These are phyloP conservation scores for Penicillium griseofulvum DNA, from an alignment of 2,329 filamentous ascomycete species.

Conservation along the genomic window DNA sequence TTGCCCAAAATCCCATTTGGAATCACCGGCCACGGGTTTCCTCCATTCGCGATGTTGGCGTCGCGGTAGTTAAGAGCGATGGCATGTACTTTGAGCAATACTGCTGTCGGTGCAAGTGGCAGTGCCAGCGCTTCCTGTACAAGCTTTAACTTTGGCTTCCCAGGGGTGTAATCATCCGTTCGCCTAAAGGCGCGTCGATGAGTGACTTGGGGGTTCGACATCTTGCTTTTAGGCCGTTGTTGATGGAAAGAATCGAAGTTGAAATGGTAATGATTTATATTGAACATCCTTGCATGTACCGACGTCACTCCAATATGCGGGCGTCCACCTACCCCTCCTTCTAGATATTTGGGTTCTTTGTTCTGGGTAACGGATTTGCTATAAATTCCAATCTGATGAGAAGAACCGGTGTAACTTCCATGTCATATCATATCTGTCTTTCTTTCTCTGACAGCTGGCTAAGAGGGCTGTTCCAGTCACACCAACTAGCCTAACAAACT, in stretches of 20 bases:
- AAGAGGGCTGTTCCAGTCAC: too few relatives aligned
- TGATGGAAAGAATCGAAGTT: neutral
- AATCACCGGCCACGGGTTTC: slow-evolving; percentile 43
- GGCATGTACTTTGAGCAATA: slow-evolving; percentile 24
- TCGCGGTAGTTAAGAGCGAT: slow-evolving; percentile 27
- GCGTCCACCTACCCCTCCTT: neutral
- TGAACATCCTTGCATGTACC: neutral
- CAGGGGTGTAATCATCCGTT: slow-evolving; percentile 34
- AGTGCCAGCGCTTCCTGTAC: slow-evolving; percentile 33
- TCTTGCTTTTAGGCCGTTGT: neutral
- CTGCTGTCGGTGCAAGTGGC: slow-evolving; percentile 30
- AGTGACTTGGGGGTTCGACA: neutral
- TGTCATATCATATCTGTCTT: too few relatives aligned
- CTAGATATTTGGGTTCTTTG: neutral
- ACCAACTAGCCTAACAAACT: neutral
- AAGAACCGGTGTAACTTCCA: neutral
- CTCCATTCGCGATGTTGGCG: slow-evolving; percentile 28
- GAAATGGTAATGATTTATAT: neutral
- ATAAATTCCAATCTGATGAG: neutral
- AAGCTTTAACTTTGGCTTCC: slow-evolving; percentile 35
- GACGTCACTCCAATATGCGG: neutral
- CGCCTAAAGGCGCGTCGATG: slow-evolving; percentile 31
- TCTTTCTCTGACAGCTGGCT: too few relatives aligned
- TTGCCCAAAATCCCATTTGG: slow-evolving; percentile 36
- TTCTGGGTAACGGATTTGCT: too few relatives aligned